Base-by-base conservation (phyloP, 2,329 filamentous ascomycete species). In the Alternaria conjuncta region DNA sequence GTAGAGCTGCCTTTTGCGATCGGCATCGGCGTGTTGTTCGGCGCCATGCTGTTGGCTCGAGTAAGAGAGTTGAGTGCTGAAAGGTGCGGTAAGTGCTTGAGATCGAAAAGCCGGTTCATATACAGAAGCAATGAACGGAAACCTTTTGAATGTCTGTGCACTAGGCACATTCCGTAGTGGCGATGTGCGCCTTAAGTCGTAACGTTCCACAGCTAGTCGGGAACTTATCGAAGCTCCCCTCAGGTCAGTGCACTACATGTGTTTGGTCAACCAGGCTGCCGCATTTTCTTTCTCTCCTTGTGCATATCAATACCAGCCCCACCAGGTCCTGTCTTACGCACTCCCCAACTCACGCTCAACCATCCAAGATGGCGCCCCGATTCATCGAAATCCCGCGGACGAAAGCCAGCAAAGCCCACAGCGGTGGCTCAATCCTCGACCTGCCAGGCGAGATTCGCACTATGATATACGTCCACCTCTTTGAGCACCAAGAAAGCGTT, bases 311-410 rank as follows among this genome's bases (percentile, higher is more conserved):
- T 0, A 9, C 11, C 20, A 21, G 18, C 11, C 0, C 12, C 18
- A 2, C 2, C 21, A 21, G 0, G 0, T 8, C 18, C 32, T 0
- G 15, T n/a, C 32, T 36, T 0, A 11, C 20, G 0, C 3, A 21
- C 3, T 20, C 0, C 0, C 2, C 11, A 23, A 45, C 18, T 21
- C 21, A 45, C 20, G 0, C 43, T 45, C 43, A 12, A 1, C 18
- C 18, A 45, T 8, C 20, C 18, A 1, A 21, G 6, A 23, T 45
- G 43, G 0, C 43, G 0, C 0, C 0, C 12, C 11, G 2, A 23
- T 45, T 23, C 43, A 13, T 45, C 18, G 43, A 45, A 0, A 45
- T 45, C 12, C 20, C 43, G 11, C 43, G 20, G 0, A 45, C 43
- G 12, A 45, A 13, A 45, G 18, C 43, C 43, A 45, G 12, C 43